phyloP scores from a whole-genome alignment of 352 stramenopile species.

The Phytopythium vexans region DNA sequence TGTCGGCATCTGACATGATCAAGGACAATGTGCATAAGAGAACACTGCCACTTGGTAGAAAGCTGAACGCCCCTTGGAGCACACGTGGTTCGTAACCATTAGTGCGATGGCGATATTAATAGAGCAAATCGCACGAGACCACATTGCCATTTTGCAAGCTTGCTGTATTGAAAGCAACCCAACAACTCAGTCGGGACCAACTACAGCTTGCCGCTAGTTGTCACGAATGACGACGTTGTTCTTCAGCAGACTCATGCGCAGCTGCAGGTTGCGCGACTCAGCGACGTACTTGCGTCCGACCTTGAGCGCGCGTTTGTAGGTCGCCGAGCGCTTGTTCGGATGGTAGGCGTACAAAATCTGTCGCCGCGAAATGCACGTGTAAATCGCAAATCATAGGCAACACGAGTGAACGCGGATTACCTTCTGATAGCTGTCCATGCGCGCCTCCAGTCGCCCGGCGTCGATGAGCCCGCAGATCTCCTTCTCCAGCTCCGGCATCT shows the following conservation, averaged over 20 bases:
- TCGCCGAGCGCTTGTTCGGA: slow-evolving; percentile 70
- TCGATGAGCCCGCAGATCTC: slow-evolving; percentile 80
- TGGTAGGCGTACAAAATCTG: slow-evolving; percentile 82
- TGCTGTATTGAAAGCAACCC: neutral
- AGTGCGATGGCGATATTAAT: too few species aligned
- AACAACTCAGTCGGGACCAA: neutral
- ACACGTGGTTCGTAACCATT: too few species aligned
- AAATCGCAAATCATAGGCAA: neutral
- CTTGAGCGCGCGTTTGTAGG: slow-evolving; percentile 77
- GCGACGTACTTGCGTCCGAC: slow-evolving; percentile 78
- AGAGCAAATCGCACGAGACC: too few species aligned
- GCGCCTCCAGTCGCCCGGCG: slow-evolving; percentile 64
- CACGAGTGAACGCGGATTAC: slow-evolving; percentile 15
- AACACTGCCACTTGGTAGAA: too few species aligned
- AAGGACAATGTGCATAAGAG: too few species aligned
- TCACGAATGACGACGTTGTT: slow-evolving; percentile 83
- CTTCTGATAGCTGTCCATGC: slow-evolving; percentile 89
- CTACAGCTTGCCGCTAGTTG: slow-evolving; percentile 19
- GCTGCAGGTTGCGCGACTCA: slow-evolving; percentile 76
- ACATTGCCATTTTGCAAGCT: neutral
- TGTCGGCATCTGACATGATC: slow-evolving; percentile 1
- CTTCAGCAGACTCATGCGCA: slow-evolving; percentile 87
- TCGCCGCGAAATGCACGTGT: neutral
- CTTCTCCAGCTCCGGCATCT: slow-evolving; percentile 57
- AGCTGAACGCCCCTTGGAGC: too few species aligned